phyloP scores from a whole-genome alignment of 2,329 filamentous ascomycete species.

The Colletotrichum sp. region DNA sequence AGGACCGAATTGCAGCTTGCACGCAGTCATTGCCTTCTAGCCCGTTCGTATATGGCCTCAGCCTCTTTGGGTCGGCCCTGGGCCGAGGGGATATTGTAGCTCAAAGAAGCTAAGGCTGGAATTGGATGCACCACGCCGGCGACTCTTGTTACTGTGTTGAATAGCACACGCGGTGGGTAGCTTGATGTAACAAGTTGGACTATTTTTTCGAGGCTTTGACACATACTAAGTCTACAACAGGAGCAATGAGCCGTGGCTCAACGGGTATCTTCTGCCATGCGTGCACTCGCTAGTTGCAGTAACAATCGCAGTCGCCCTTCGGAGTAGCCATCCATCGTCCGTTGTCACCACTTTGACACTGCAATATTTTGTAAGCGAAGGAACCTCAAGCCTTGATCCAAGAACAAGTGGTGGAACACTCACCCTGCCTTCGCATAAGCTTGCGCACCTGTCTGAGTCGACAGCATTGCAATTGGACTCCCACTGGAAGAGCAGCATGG shows the following conservation, averaged over 20 bases:
- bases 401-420: not conserved
- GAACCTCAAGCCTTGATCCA: not conserved
- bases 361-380: not conserved
- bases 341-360: not conserved
- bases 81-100: not conserved
- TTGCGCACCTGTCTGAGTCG: not conserved
- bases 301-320: not conserved
- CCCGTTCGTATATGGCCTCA: too few relatives aligned
- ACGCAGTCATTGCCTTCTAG: not conserved
- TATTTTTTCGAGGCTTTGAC: not conserved
- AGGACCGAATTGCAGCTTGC: not conserved
- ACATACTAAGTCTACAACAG: not conserved
- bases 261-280: not conserved
- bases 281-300: not conserved
- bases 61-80: too few relatives aligned
- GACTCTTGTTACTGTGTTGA: not conserved
- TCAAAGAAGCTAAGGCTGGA: not conserved
- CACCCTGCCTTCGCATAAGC: not conserved
- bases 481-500: not conserved
- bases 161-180: not conserved
- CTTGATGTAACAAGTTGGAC: not conserved
- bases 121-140: not conserved
- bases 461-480: not conserved
- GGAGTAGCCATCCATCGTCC: not conserved
- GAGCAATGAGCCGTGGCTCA: not conserved